These are phyloP conservation scores for Viola pubescens DNA, from an alignment of 441 rosid genomes.

Conservation along the genomic window DNA sequence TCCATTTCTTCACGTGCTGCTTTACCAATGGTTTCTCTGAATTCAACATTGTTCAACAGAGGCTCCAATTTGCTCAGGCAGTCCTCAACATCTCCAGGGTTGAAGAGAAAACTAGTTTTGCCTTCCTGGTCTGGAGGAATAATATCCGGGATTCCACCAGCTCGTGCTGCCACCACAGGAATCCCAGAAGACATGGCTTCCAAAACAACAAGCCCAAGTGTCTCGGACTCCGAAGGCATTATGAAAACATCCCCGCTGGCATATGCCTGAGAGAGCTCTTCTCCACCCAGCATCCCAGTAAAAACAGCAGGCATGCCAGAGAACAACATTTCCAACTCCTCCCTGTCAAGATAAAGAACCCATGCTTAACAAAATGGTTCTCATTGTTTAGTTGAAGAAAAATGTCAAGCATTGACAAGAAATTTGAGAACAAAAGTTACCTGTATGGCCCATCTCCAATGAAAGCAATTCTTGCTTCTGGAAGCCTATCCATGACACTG, in stretches of 20 bases:
- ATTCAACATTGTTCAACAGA: constrained; percentile 43
- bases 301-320: constrained; percentile 89
- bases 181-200: constrained; percentile 97
- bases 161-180: constrained; percentile 85
- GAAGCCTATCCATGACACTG: constrained; percentile 94
- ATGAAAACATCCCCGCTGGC: constrained; percentile 92
- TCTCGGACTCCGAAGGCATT: constrained; percentile 97
- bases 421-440: constrained; percentile 25
- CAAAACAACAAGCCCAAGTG: constrained; percentile 88
- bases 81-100: constrained; percentile 81
- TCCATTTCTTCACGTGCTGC: constrained; percentile 85
- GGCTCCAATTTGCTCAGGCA: constrained; percentile 63
- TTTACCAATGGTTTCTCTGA: constrained; percentile 71
- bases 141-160: constrained; percentile 93
- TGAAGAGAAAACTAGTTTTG: constrained; percentile 64
- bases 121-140: constrained; percentile 89
- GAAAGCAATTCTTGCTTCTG: constrained; percentile 83
- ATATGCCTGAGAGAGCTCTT: constrained; percentile 90
- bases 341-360: constrained; percentile 33
- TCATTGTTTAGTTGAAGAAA: background rate
- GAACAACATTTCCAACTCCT: constrained; percentile 78
- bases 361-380: background rate
- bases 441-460: constrained; percentile 94
- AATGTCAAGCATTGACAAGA: too few relatives aligned
- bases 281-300: constrained; percentile 85